These are phyloP conservation scores for Calonectria pseudoturangicola DNA, from an alignment of 2,329 filamentous ascomycete species.

Conservation along the genomic window DNA sequence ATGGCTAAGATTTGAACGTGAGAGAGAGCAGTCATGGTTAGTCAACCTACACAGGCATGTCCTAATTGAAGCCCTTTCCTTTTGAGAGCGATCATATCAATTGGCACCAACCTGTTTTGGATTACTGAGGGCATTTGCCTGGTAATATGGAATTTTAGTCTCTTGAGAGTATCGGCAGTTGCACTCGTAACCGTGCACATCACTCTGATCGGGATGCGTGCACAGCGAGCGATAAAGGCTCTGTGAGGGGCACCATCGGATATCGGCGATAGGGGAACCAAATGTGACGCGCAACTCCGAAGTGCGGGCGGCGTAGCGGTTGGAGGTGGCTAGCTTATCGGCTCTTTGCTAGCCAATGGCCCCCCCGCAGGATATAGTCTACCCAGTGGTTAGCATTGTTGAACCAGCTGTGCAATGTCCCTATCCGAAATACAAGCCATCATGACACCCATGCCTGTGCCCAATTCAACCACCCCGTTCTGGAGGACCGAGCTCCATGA, in stretches of 20 bases:
- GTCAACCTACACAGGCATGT: no score
- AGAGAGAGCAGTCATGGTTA: no score
- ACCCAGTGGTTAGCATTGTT: neutral
- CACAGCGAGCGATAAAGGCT: neutral
- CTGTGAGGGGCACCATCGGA: conserved; percentile 10
- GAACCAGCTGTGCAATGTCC: neutral
- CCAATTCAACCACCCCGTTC: conserved; percentile 31
- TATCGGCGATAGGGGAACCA: neutral
- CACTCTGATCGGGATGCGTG: neutral
- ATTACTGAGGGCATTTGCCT: neutral
- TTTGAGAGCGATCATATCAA: neutral
- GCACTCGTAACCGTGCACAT: neutral
- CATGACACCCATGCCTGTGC: conserved; percentile 23
- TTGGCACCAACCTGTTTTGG: neutral
- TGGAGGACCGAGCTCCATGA: conserved; percentile 29
- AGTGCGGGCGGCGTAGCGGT: neutral
- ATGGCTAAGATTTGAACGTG: no score
- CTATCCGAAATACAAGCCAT: neutral
- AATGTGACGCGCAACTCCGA: conserved; percentile 19
- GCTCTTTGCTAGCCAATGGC: no score
- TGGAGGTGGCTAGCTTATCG: neutral
- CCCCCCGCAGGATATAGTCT: conserved; percentile 15
- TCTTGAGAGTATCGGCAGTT: neutral
- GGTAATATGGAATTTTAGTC: neutral
- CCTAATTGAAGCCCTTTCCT: neutral